phyloP scores from a whole-genome alignment of 2,329 filamentous ascomycete species.

The Fusarium sulawesiense region DNA sequence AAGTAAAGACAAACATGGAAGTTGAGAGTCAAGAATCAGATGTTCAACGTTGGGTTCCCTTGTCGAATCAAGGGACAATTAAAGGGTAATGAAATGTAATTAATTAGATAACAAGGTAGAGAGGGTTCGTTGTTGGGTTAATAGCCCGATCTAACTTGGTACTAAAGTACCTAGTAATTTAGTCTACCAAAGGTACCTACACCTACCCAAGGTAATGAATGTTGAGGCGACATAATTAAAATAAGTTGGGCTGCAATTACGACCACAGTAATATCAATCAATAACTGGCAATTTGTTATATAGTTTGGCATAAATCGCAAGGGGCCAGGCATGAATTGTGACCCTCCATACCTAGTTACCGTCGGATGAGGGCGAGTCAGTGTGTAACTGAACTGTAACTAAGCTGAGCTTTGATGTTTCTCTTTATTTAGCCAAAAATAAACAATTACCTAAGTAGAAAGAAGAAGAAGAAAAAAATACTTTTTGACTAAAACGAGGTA shows the following conservation, averaged over 20 bases:
- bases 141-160: background rate
- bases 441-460: background rate
- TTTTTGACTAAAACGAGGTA: conserved; percentile 8
- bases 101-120: conserved; percentile 5
- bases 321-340: conserved; percentile 6
- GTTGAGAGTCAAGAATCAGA: background rate
- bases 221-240: background rate
- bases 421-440: background rate
- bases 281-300: background rate
- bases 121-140: conserved; percentile 28
- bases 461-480: background rate
- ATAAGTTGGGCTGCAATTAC: conserved; percentile 3
- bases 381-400: background rate
- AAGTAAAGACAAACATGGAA: conserved; percentile 5
- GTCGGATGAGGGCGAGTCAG: conserved; percentile 21
- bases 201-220: background rate
- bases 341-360: background rate
- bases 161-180: background rate
- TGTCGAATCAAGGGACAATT: background rate
- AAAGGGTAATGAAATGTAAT: background rate
- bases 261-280: background rate
- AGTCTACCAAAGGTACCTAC: background rate
- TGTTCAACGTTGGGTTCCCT: background rate
- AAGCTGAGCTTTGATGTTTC: conserved; percentile 1
- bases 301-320: conserved; percentile 24